Percentiles rank a stretch among this genome's conserved stretches.
Conservation (phyloP, 2,329 filamentous ascomycete genomes). For the Fusarium keratoplasticum region DNA sequence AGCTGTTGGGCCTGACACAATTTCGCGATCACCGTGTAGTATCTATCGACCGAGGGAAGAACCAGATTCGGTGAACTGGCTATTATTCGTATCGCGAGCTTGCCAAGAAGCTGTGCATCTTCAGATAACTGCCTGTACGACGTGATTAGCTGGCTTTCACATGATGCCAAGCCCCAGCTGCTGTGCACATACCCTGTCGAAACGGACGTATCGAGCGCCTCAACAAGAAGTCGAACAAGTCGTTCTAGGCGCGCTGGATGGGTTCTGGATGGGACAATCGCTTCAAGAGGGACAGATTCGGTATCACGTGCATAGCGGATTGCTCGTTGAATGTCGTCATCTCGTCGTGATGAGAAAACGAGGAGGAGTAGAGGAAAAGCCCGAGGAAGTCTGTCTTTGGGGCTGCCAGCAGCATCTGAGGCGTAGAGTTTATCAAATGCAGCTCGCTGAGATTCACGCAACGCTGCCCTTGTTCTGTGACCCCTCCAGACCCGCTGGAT, state of each 20-base stretch:
- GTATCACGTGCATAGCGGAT: constrained; percentile 59
- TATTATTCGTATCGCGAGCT: constrained; percentile 49
- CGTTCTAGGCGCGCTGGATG: constrained; percentile 47
- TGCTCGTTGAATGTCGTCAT: constrained; percentile 63
- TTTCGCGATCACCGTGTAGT: constrained; percentile 55
- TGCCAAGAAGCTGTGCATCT: constrained; percentile 49
- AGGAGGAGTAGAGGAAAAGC: constrained; percentile 62
- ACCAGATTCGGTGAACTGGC: constrained; percentile 37
- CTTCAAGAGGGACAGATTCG: constrained; percentile 48
- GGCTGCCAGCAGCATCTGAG: constrained; percentile 47
- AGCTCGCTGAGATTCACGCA: constrained; percentile 68
- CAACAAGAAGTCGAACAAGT: constrained; percentile 53
- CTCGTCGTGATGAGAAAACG: constrained; percentile 58
- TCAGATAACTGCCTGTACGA: constrained; percentile 26
- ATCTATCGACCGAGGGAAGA: constrained; percentile 45
- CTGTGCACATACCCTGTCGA: constrained; percentile 40
- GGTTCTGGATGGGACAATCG: constrained; percentile 49
- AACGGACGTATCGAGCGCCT: constrained; percentile 45
- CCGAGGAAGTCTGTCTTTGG: constrained; percentile 50
- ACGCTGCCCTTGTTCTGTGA: constrained; percentile 69
- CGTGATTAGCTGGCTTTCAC: constrained; percentile 21
- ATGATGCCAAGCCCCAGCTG: neutral
- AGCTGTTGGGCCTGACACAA: constrained; percentile 47
- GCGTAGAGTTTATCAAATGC: constrained; percentile 72
- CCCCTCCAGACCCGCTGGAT: constrained; percentile 90